Evolutionary conservation across 495 filamentous ascomycete genomes (phyloP), one percentile per base, ranked within the genome.

Genomic region (Neurospora tetrasperma): DNA sequence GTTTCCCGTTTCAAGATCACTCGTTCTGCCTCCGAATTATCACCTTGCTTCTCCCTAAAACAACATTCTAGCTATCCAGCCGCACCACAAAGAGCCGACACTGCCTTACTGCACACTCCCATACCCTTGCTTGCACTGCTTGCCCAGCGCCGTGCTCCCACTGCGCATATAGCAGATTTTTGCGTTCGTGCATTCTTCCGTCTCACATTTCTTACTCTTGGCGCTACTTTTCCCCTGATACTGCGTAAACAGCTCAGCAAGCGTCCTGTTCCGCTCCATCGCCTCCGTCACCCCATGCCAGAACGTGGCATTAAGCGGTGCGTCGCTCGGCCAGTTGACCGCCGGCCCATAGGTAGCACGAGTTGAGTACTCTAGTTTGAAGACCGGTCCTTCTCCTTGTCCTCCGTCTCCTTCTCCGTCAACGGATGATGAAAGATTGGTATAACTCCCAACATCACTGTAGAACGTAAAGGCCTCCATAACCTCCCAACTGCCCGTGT

Each of bases 151-250:
- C 35, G 79, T 82, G 77, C 85, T 88, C 1, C 87, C 88, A 80
- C 84, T 86, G 9, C 88, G 78, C 80, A 89, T 89, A 73, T 90
- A 89, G 71, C 88, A 90, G 20, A 90, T 80, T 81, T 89, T 89
- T 2, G 87, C 86, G 59, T 75, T 71, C 23, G 82, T 81, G 74
- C 88, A 90, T 16, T 77, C 84, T 1, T 72, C 75, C 46, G 78
- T 88, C 16, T 82, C 84, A 72, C 88, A 90, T 27, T 83, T 83
- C 0, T 87, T 87, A 18, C 82, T 86, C 75, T 79, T 79, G 4
- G 86, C 78, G 69, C 85, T 87, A 71, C 74, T 78, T 75, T 86
- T 88, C 4, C 88, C 88, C 76, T 90, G 85, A 71, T 84, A 85
- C 16, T 80, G 82, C 74, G 88, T 90, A 68, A 88, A 88, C 54